Base-by-base conservation (phyloP, 345 rosid species). In the Citropsis articulata region DNA sequence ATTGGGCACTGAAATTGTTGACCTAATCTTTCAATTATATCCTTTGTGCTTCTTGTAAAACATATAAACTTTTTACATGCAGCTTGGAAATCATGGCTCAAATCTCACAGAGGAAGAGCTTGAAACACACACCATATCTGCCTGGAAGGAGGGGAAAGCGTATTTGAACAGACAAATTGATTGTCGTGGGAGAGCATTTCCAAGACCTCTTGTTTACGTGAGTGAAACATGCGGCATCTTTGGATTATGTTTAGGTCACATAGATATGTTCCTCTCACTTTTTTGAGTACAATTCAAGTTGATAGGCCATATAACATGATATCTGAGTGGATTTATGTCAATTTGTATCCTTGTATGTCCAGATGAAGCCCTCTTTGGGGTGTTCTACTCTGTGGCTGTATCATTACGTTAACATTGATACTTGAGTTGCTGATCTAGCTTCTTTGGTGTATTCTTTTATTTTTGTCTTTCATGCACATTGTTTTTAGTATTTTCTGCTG, bases 81-180 rank as follows among this genome's bases (percentile, higher is more conserved):
- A 92, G 97, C 93, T 92, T 77, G 91, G 93, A 71, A 89, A 82
- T 81, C 88, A 80, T 88, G 91, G 97, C 48, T 88, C 97, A 62
- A 89, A 88, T 83, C 80, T 92, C 85, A 92, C 93, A 3, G 97
- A 92, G 90, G 97, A 92, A 84, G 94, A 92, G 81, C 90, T 92
- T 61, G 97, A 92, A 66, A 88, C 90, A 4, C 97, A 87, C 79
- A 81, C 88, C 48, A 87, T 89, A 74, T 82, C 89, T 64, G 89
- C 92, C 10, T 89, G 92, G 92, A 89, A 89, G 63, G 89, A 86
- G 78, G 89, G 83, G 64, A 89, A 89, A 75, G 73, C 83, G 6
- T 82, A 78, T 72, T 79, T 86, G 72, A 84, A 63, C 30, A 71
- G 85, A 69, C 88, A 86, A 82, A 76, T 87, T 76, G 89, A 87